Conservation (phyloP, 2,329 filamentous ascomycete species). For the Calonectria pseudoturangicola region DNA sequence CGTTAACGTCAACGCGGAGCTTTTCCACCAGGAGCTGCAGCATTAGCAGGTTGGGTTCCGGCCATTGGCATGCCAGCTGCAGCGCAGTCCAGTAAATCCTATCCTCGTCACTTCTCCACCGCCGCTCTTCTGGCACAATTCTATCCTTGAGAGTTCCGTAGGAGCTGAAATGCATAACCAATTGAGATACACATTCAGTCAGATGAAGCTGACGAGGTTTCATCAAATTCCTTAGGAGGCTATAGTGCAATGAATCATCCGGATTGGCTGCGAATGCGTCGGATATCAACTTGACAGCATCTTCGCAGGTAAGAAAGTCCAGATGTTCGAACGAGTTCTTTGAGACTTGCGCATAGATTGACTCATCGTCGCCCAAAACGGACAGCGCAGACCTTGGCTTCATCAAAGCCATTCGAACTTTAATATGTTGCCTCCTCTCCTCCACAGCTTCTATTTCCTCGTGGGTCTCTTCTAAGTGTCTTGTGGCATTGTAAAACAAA, state of each 20-base stretch:
- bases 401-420: constrained; percentile 40
- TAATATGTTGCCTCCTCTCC: constrained; percentile 15
- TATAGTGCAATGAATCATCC: neutral
- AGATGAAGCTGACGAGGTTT: constrained; percentile 28
- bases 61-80: constrained; percentile 28
- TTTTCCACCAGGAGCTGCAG: constrained; percentile 42
- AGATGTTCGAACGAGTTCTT: constrained; percentile 25
- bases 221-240: constrained; percentile 31
- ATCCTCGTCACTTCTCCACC: accelerated
- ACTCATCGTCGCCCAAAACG: constrained; percentile 6
- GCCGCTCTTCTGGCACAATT: accelerated
- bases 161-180: constrained; percentile 38
- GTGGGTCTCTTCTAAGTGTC: neutral
- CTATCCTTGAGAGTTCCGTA: constrained; percentile 10
- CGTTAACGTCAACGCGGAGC: constrained; percentile 45
- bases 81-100: constrained; percentile 24
- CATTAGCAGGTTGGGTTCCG: constrained; percentile 41
- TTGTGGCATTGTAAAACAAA: constrained; percentile 34
- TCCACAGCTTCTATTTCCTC: neutral
- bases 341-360: neutral
- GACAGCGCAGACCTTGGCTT: constrained; percentile 30
- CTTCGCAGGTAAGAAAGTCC: constrained; percentile 21
- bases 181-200: neutral
- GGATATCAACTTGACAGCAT: constrained; percentile 26
- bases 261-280: constrained; percentile 19